Evolutionary conservation across 1,284 basidiomycete species (phyloP).

Genomic region (Ustilago lituana): DNA sequence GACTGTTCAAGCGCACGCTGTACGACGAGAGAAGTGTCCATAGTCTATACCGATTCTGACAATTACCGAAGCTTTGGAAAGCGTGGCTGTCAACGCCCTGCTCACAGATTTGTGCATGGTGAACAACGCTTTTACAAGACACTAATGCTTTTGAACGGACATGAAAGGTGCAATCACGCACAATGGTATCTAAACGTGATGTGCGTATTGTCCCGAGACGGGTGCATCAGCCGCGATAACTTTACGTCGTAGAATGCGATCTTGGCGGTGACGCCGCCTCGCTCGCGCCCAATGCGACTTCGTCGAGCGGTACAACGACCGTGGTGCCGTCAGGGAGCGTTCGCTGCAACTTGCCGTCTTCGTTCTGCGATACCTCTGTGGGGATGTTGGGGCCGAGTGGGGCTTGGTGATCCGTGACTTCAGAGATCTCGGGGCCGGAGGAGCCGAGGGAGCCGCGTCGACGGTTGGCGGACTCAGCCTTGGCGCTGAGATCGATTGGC

Average conservation of each 20-base stretch:
- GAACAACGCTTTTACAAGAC: too few species aligned
- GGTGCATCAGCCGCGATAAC: neutral
- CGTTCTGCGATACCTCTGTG: slow-evolving; percentile 29
- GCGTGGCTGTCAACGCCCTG: too few species aligned
- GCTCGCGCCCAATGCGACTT: slow-evolving; percentile 51
- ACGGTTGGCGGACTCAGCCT: neutral
- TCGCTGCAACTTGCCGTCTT: slow-evolving; percentile 57
- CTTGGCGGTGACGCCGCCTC: slow-evolving; percentile 5
- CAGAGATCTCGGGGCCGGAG: slow-evolving; percentile 32
- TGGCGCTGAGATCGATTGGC: slow-evolving; percentile 5
- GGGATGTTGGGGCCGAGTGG: slow-evolving; percentile 54
- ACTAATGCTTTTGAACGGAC: neutral
- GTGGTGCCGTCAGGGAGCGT: slow-evolving; percentile 57
- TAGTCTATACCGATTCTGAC: too few species aligned
- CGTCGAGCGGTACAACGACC: slow-evolving; percentile 64
- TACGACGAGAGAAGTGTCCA: too few species aligned
- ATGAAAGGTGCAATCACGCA: too few species aligned
- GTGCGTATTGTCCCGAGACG: neutral
- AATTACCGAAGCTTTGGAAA: too few species aligned
- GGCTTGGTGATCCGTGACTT: slow-evolving; percentile 38
- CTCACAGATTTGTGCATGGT: too few species aligned
- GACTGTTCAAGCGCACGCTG: too few species aligned
- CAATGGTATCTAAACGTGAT: too few species aligned
- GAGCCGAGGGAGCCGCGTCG: slow-evolving; percentile 34
- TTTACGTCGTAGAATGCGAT: neutral